Percentiles rank a stretch among this genome's conserved stretches.
Evolutionary conservation across 2,329 filamentous ascomycete genomes (phyloP).

Genomic region (Didymella glomerata): DNA sequence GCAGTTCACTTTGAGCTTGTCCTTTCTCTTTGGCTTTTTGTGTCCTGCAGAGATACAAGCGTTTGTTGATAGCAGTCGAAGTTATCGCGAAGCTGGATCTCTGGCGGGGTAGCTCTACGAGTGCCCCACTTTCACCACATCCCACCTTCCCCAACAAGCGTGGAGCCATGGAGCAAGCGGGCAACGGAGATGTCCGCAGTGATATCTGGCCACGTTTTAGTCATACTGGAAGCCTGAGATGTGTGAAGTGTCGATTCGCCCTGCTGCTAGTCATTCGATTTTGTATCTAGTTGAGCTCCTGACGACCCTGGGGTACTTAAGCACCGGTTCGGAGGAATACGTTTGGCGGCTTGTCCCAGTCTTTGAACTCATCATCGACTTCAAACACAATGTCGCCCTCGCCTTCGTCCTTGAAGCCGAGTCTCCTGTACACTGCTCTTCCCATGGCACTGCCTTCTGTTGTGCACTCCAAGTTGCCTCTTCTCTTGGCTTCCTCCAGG

Average conservation of each 20-base stretch:
- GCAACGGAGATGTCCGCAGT: slow-evolving; percentile 28
- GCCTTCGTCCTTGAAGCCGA: slow-evolving; percentile 47
- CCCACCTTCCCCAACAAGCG: slow-evolving; percentile 45
- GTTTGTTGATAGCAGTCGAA: slow-evolving; percentile 1
- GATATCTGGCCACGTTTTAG: slow-evolving; percentile 15
- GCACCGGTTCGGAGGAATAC: slow-evolving; percentile 47
- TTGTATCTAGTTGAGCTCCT: background rate
- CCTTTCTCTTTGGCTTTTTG: background rate
- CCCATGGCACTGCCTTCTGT: slow-evolving; percentile 51
- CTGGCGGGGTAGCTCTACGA: slow-evolving; percentile 33
- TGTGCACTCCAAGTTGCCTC: slow-evolving; percentile 47
- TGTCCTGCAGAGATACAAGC: background rate
- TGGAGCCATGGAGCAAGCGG: slow-evolving; percentile 26
- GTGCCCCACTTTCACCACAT: slow-evolving; percentile 39
- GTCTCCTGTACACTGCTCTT: slow-evolving; percentile 41
- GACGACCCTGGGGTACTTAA: too few species aligned
- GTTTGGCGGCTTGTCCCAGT: slow-evolving; percentile 44
- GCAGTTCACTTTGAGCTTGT: background rate
- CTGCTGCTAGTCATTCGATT: background rate
- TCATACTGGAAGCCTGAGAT: slow-evolving; percentile 7
- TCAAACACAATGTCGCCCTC: slow-evolving; percentile 41
- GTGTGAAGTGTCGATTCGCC: background rate
- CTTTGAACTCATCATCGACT: slow-evolving; percentile 47
- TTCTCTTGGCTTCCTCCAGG: slow-evolving; percentile 45
- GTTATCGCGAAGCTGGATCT: slow-evolving; percentile 25